These are phyloP conservation scores for Cinnamomum micranthum DNA, from an alignment of 164 flowering plant genomes.

Conservation along the genomic window DNA sequence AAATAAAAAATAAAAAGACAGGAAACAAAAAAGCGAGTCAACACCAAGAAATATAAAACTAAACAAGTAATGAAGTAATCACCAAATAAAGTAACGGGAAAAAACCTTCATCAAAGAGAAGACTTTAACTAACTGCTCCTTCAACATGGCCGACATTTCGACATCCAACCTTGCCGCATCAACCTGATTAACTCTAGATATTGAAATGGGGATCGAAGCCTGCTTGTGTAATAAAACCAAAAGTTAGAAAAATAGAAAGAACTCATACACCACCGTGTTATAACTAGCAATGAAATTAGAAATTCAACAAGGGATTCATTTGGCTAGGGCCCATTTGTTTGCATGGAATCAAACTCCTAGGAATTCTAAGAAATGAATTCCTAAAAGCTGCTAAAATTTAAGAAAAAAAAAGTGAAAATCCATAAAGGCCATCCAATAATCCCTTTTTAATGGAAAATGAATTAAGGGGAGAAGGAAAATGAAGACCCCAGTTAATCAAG, in stretches of 20 bases:
- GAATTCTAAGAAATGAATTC: too few relatives aligned
- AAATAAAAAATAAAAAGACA: background rate
- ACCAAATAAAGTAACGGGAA: too few relatives aligned
- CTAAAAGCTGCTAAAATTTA: too few relatives aligned
- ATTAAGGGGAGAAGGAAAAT: too few relatives aligned
- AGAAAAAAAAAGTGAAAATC: background rate
- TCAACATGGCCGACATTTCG: constrained; percentile 97
- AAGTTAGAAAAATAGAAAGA: background rate
- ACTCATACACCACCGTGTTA: background rate
- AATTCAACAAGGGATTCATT: background rate
- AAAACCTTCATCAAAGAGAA: constrained; percentile 87
- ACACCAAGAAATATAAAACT: background rate
- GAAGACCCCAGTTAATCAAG: too few relatives aligned
- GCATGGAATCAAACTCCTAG: too few relatives aligned
- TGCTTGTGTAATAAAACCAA: constrained; percentile 18
- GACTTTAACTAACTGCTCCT: constrained; percentile 94
- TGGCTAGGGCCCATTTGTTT: background rate
- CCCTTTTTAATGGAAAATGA: too few relatives aligned
- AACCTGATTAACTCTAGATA: constrained; percentile 92
- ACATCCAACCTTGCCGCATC: constrained; percentile 94
- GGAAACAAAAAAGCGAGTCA: background rate
- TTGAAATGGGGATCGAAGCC: constrained; percentile 54
- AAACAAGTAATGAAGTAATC: background rate
- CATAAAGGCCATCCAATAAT: too few relatives aligned
- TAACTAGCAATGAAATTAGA: background rate